A percentile compares a stretch with the other conserved stretches of the same genome.
Evolutionary conservation across 176 grass and related monocot genomes (phyloP).

Genomic region (Musa acuminata): DNA sequence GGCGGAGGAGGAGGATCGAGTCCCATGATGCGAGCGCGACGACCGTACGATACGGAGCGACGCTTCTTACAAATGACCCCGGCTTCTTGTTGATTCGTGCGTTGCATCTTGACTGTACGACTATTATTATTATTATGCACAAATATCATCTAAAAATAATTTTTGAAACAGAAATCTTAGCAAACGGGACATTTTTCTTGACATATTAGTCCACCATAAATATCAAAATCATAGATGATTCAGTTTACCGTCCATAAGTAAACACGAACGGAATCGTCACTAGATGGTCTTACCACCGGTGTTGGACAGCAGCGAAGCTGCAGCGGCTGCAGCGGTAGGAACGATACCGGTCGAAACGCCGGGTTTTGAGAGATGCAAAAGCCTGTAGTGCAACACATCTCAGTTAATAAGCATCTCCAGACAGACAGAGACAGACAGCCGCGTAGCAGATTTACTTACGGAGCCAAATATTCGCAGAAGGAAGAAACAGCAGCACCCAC

Average conservation of each 20-base stretch:
- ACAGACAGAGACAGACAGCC: not conserved
- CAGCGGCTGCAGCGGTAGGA: constrained; percentile 57
- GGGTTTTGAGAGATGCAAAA: constrained; percentile 83
- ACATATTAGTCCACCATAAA: too few relatives aligned
- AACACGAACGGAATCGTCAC: not conserved
- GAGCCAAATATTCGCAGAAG: constrained; percentile 80
- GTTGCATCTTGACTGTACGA: too few relatives aligned
- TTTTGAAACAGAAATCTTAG: too few relatives aligned
- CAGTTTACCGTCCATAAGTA: not conserved
- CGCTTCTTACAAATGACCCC: too few relatives aligned
- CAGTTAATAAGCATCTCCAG: not conserved
- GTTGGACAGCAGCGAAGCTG: constrained; percentile 72
- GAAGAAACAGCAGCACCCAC: constrained; percentile 58
- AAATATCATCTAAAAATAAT: too few relatives aligned
- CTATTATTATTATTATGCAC: too few relatives aligned
- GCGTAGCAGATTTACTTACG: constrained; percentile 41
- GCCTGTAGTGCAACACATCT: constrained; percentile 29
- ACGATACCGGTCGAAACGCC: constrained; percentile 70
- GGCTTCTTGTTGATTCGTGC: too few relatives aligned
- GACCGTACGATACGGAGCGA: too few relatives aligned
- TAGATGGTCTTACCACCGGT: constrained; percentile 51
- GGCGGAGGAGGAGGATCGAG: too few relatives aligned
- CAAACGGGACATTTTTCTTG: too few relatives aligned
- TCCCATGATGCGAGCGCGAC: too few relatives aligned
- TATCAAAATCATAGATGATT: not conserved